Conservation (phyloP, 768 basidiomycete genomes). For the Rhizopogon rudus region DNA sequence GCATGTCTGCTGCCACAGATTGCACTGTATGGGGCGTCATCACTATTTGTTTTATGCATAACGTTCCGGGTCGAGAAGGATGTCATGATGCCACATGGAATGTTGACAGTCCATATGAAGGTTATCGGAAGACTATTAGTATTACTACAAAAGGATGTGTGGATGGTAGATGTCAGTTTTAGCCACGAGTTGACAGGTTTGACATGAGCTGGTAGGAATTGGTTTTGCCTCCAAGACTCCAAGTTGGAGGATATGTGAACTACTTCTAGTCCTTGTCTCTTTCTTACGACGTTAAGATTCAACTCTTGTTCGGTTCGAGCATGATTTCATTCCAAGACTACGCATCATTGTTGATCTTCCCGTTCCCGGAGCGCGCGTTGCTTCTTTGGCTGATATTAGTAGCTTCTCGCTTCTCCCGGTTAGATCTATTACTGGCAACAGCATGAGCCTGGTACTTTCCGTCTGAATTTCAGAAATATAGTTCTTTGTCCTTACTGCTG, state of each 20-base stretch:
- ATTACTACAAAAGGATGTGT: background rate
- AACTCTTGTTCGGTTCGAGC: background rate
- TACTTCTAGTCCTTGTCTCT: background rate
- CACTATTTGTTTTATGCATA: background rate
- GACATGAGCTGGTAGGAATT: background rate
- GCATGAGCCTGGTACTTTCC: slow-evolving; percentile 3
- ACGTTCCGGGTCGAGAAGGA: background rate
- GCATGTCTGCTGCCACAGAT: background rate
- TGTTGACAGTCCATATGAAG: background rate
- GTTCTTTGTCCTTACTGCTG: background rate
- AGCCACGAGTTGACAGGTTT: background rate
- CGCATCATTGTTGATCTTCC: slow-evolving; percentile 1
- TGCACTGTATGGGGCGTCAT: background rate
- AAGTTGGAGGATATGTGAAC: too few relatives aligned
- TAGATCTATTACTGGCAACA: slow-evolving; percentile 9
- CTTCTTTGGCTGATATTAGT: slow-evolving; percentile 13
- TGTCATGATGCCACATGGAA: background rate
- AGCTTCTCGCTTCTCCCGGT: background rate
- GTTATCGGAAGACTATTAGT: background rate
- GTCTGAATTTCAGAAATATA: slow-evolving; percentile 3
- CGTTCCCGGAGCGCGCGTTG: slow-evolving; percentile 15
- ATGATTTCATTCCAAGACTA: background rate
- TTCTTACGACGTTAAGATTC: background rate
- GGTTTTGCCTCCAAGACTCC: too few relatives aligned
- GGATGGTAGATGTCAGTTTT: background rate